phyloP scores from a whole-genome alignment of 305 asterid genomes.

The Withania somnifera region DNA sequence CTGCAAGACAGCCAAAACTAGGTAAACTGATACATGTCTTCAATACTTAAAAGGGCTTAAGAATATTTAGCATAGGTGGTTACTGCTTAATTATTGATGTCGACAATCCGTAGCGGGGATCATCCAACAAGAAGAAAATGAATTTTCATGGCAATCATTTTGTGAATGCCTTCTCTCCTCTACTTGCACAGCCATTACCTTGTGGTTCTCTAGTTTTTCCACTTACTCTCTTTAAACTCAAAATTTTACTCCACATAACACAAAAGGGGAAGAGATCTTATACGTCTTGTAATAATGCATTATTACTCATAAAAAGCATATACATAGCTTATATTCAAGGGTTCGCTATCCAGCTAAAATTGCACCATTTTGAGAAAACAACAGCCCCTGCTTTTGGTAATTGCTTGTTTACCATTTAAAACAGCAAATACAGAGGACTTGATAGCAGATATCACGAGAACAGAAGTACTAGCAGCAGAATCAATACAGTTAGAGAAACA shows the following conservation, averaged over 20 bases:
- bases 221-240: not conserved
- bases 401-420: not conserved
- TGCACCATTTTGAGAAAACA: not conserved
- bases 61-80: not conserved
- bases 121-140: not conserved
- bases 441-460: not conserved
- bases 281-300: not conserved
- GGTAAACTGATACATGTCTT: not conserved
- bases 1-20: not conserved
- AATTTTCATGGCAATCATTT: not conserved
- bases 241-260: not conserved
- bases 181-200: not conserved
- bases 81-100: not conserved
- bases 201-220: not conserved
- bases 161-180: not conserved
- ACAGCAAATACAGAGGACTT: not conserved
- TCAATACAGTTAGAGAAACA: not conserved
- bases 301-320: not conserved
- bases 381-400: not conserved
- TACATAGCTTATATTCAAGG: not conserved
- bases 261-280: not conserved
- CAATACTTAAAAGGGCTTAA: not conserved
- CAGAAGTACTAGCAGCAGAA: not conserved
- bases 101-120: not conserved
- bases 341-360: not conserved